Percentiles rank a stretch among this genome's conserved stretches.
phyloP scores from a whole-genome alignment of 371 early-diverging fungal species.

The Actinomortierella ambigua region DNA sequence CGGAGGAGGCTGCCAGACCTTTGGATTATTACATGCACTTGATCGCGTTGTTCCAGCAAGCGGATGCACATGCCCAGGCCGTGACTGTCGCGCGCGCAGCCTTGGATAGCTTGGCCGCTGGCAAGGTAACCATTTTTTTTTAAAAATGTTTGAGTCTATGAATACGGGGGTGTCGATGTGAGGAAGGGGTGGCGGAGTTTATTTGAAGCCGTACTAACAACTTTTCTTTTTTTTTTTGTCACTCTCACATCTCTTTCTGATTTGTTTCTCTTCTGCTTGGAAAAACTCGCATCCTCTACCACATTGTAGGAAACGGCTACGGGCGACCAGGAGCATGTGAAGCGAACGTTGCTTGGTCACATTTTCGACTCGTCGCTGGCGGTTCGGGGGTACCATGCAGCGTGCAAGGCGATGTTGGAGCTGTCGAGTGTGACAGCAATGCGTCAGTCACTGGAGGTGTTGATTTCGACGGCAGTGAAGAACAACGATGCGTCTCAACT shows the following conservation, averaged over 20 bases:
- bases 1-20: not conserved
- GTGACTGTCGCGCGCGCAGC: conserved; percentile 26
- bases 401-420: conserved; percentile 36
- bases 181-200: not conserved
- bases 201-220: no score
- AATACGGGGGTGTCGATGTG: no score
- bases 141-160: not conserved
- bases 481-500: no score
- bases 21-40: conserved; percentile 27
- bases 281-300: no score
- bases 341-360: conserved; percentile 4
- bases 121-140: not conserved
- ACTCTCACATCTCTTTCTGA: no score
- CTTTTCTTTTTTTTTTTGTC: no score
- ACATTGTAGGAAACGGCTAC: no score
- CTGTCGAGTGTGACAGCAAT: conserved; percentile 9
- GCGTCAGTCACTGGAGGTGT: no score
- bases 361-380: conserved; percentile 22
- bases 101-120: no score
- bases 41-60: conserved; percentile 14
- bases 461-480: no score
- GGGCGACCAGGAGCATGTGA: no score
- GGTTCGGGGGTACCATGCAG: conserved; percentile 16
- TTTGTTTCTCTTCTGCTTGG: no score
- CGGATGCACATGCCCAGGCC: conserved; percentile 23